Evolutionary conservation across 2,329 filamentous ascomycete genomes (phyloP).

Genomic region (Trichoderma asperellum): DNA sequence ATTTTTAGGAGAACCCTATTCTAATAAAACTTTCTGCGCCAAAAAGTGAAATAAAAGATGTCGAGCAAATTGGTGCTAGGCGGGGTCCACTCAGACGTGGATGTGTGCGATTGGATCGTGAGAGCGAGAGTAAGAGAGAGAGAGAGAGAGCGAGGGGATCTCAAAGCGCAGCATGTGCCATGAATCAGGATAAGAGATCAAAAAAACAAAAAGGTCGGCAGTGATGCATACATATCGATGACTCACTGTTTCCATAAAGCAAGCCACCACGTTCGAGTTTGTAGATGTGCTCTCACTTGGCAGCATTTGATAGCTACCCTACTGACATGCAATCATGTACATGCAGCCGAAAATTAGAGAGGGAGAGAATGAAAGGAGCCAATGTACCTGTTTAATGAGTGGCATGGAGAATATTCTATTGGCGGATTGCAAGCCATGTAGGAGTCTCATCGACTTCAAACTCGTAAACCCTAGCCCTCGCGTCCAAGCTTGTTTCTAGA

Average conservation of each 20-base stretch:
- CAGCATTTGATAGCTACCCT: background rate
- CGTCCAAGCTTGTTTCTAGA: background rate
- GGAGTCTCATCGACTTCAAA: background rate
- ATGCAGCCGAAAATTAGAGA: background rate
- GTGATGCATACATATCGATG: background rate
- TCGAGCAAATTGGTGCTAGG: background rate
- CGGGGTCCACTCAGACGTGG: constrained; percentile 22
- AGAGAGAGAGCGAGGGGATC: background rate
- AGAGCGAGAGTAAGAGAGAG: background rate
- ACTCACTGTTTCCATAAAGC: background rate
- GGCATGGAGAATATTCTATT: background rate
- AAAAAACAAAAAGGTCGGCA: background rate
- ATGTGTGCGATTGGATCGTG: constrained; percentile 20
- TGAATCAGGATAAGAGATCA: background rate
- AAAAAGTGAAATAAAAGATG: background rate
- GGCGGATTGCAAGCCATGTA: background rate
- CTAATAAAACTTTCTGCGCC: background rate
- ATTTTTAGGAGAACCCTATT: background rate
- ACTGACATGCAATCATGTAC: background rate
- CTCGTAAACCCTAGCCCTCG: background rate
- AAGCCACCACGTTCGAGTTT: background rate
- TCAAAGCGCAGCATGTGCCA: background rate
- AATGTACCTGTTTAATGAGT: background rate
- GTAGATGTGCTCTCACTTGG: background rate
- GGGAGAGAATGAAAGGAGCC: background rate